Conservation (phyloP, 257 asterid genomes). For the Perilla frutescens region DNA sequence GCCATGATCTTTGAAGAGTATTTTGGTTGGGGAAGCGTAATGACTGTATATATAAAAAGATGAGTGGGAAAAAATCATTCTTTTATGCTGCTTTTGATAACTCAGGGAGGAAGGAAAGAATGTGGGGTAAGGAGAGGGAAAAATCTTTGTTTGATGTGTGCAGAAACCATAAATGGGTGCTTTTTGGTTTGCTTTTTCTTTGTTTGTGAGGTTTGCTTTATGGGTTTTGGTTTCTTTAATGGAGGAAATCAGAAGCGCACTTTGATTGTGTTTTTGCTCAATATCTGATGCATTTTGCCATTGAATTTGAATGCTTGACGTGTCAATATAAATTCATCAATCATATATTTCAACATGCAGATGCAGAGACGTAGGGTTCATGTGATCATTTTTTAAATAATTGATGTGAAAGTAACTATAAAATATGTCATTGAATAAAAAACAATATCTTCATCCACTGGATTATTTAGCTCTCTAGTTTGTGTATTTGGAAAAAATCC, state of each 20-base stretch:
- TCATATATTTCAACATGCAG: too few relatives aligned
- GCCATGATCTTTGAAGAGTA: conserved; percentile 57
- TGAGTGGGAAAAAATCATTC: conserved; percentile 52
- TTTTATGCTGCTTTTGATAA: conserved; percentile 39
- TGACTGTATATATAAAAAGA: conserved; percentile 37
- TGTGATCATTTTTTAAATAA: too few relatives aligned
- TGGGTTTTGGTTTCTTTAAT: conserved; percentile 28
- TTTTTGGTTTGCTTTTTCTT: conserved; percentile 38
- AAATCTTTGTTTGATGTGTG: conserved; percentile 30
- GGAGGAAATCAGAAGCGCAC: conserved; percentile 39
- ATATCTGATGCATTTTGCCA: too few relatives aligned
- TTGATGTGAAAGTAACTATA: too few relatives aligned
- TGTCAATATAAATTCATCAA: too few relatives aligned
- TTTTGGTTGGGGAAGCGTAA: conserved; percentile 37
- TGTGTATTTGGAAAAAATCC: too few relatives aligned
- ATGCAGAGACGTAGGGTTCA: too few relatives aligned
- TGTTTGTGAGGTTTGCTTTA: conserved; percentile 38
- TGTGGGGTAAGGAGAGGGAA: conserved; percentile 47
- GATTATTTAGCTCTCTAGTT: too few relatives aligned
- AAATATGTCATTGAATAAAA: too few relatives aligned
- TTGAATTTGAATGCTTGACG: too few relatives aligned
- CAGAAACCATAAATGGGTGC: conserved; percentile 14
- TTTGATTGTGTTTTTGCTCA: conserved; percentile 34
- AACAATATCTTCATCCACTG: too few relatives aligned
- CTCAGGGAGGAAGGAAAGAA: conserved; percentile 79